Evolutionary conservation across 371 early-diverging fungal genomes (phyloP).

Genomic region (Phascolomyces articulosus): DNA sequence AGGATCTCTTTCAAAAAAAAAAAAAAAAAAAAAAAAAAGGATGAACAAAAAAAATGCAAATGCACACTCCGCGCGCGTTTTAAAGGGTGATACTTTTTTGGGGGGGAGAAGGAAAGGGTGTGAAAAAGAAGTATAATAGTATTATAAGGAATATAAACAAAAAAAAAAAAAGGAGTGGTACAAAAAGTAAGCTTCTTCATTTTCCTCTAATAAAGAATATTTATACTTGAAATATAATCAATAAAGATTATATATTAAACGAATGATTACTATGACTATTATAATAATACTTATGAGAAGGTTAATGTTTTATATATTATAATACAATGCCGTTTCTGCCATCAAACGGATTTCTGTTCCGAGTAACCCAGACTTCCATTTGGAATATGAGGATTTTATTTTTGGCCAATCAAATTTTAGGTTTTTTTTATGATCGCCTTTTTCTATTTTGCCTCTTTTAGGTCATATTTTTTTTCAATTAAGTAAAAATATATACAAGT

Average conservation of each 20-base stretch:
- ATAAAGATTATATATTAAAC: no score
- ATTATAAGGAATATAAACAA: no score
- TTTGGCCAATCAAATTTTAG: conserved; percentile 1
- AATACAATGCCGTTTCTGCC: conserved; percentile 4
- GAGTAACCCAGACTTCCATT: conserved; percentile 23
- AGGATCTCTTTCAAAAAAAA: neutral
- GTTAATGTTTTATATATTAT: neutral
- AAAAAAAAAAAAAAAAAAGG: conserved; percentile 3
- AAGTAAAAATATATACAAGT: neutral
- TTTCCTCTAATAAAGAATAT: conserved; percentile 7
- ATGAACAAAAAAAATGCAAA: neutral
- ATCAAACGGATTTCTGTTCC: conserved; percentile 6
- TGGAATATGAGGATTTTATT: conserved; percentile 10
- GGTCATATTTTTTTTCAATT: neutral
- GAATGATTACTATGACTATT: no score
- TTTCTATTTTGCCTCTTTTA: neutral
- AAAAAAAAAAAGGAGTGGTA: conserved; percentile 6
- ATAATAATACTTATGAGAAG: no score
- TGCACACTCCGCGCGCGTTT: neutral
- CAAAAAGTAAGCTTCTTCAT: conserved; percentile 1
- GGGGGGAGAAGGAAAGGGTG: neutral
- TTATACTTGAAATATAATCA: no score
- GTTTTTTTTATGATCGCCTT: neutral
- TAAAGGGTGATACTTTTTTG: neutral
- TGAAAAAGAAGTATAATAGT: neutral